A percentile compares a stretch with the other conserved stretches of the same genome.
Conservation (phyloP, 108 stramenopile species). For the Fragilariopsis cylindrus region DNA sequence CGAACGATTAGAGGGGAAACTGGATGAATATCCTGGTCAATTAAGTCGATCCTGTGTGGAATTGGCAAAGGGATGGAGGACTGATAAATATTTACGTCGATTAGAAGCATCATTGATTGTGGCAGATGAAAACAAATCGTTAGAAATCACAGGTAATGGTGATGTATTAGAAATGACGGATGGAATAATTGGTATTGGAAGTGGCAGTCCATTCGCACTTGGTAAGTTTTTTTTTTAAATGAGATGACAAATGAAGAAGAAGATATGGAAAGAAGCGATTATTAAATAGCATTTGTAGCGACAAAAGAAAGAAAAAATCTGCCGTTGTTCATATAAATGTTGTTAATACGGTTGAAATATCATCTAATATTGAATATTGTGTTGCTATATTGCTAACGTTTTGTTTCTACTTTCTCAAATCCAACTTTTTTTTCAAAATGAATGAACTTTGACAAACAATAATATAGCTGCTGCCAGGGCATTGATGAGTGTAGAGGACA, state of each 20-base stretch:
- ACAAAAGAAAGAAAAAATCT: too few relatives aligned
- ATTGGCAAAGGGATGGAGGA: constrained; percentile 98
- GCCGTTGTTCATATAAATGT: too few relatives aligned
- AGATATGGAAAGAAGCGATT: too few relatives aligned
- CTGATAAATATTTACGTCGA: constrained; percentile 95
- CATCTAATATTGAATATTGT: not conserved
- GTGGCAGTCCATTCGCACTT: constrained; percentile 80
- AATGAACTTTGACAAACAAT: not conserved
- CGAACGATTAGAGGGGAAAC: constrained; percentile 94
- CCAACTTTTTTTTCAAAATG: not conserved
- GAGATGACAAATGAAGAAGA: too few relatives aligned
- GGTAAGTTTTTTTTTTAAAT: constrained; percentile 43
- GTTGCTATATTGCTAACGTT: not conserved
- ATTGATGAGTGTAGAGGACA: constrained; percentile 78
- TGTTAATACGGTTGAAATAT: too few relatives aligned
- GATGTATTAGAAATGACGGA: constrained; percentile 96
- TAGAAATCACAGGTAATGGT: constrained; percentile 96
- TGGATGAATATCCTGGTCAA: constrained; percentile 97
- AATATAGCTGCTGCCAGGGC: constrained; percentile 92
- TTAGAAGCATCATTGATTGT: constrained; percentile 93
- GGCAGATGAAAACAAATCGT: constrained; percentile 77
- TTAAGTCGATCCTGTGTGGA: constrained; percentile 92
- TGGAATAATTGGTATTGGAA: constrained; percentile 91
- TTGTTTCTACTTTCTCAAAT: constrained; percentile 18
- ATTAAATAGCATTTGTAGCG: too few relatives aligned